These are phyloP conservation scores for Umbelopsis vinacea DNA, from an alignment of 192 early-diverging fungal species.

Conservation along the genomic window DNA sequence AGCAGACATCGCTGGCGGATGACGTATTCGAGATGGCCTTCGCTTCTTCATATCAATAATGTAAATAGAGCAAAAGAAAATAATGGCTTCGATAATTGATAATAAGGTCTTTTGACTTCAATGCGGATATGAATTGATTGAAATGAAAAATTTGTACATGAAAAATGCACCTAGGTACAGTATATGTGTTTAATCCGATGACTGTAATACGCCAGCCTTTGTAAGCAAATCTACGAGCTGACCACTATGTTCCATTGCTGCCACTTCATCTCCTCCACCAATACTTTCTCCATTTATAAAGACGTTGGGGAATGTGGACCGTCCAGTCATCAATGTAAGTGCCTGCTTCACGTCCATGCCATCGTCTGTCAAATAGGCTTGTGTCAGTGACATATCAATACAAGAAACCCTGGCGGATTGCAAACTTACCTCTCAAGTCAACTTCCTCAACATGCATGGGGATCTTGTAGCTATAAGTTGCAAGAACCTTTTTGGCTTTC, in stretches of 20 bases:
- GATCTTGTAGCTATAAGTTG: neutral
- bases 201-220: conserved; percentile 20
- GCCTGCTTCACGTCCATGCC: conserved; percentile 58
- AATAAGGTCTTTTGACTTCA: neutral
- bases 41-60: too few species aligned
- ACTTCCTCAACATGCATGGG: conserved; percentile 28
- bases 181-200: neutral
- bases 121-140: neutral
- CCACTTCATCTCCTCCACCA: conserved; percentile 61
- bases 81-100: neutral
- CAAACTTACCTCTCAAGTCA: conserved; percentile 19
- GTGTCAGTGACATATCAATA: neutral
- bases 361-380: conserved; percentile 29
- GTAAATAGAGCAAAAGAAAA: too few species aligned
- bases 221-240: conserved; percentile 48
- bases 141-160: conserved; percentile 16
- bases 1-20: neutral
- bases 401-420: too few species aligned
- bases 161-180: neutral
- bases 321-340: conserved; percentile 50
- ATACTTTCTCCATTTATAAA: conserved; percentile 65
- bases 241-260: conserved; percentile 45
- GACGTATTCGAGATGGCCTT: neutral
- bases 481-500: conserved; percentile 24
- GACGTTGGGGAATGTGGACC: conserved; percentile 68